phyloP scores from a whole-genome alignment of 164 flowering plant genomes.

The Warburgia ugandensis region DNA sequence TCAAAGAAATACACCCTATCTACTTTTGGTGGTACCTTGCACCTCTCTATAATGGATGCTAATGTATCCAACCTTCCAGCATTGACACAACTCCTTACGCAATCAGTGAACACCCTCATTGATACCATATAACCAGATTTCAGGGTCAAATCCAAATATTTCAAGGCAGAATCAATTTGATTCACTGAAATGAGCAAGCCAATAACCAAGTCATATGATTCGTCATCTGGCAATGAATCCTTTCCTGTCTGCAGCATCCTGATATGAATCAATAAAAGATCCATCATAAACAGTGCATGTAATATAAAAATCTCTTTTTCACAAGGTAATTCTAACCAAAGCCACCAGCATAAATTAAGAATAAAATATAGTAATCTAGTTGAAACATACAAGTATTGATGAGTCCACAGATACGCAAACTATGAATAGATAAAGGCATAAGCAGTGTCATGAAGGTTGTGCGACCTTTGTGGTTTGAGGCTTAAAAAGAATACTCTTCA shows the following conservation, averaged over 20 bases:
- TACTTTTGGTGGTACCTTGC: conserved; percentile 91
- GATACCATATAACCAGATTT: conserved; percentile 69
- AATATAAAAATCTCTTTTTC: too few species aligned
- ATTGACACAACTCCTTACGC: conserved; percentile 51
- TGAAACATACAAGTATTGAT: too few species aligned
- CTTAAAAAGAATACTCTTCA: too few species aligned
- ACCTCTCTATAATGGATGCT: conserved; percentile 74
- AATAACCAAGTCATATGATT: conserved; percentile 66
- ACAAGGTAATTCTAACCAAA: too few species aligned
- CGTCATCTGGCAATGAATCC: conserved; percentile 75
- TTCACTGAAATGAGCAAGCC: conserved; percentile 43
- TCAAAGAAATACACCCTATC: too few species aligned
- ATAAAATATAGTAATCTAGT: too few species aligned
- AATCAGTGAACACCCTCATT: conserved; percentile 43
- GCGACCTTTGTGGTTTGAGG: too few species aligned
- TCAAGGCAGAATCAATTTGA: conserved; percentile 68
- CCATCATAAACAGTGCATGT: too few species aligned
- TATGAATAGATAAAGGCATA: too few species aligned
- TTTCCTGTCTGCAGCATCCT: conserved; percentile 84
- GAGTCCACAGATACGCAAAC: too few species aligned
- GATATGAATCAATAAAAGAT: conserved; percentile 25
- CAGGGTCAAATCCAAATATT: conserved; percentile 58
- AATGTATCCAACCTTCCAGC: conserved; percentile 65
- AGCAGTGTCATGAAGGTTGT: too few species aligned
- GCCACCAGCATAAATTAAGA: too few species aligned